Percentiles rank a stretch among this genome's conserved stretches.
Conservation (phyloP, 1,284 basidiomycete species). For the Trichosporon sp. region DNA sequence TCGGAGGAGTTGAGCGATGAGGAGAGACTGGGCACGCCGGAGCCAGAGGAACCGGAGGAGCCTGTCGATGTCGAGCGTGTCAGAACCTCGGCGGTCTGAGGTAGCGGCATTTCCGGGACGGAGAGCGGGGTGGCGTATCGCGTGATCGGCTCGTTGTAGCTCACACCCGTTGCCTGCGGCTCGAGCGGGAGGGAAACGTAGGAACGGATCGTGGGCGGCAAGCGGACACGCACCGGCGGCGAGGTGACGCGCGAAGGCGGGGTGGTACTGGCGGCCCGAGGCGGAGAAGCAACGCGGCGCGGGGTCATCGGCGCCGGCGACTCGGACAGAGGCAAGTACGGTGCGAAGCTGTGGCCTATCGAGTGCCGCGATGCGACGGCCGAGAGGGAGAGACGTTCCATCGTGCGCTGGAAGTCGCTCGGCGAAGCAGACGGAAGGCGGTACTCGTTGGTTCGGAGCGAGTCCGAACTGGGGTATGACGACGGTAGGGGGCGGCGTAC, state of each 20-base stretch:
- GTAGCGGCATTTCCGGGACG: neutral
- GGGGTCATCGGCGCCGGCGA: no score
- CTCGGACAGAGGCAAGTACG: neutral
- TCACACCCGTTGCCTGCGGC: neutral
- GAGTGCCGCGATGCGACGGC: neutral
- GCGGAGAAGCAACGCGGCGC: no score
- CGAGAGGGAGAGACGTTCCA: neutral
- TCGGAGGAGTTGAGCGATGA: slow-evolving; percentile 4
- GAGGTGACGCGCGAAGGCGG: no score
- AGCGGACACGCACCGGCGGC: neutral
- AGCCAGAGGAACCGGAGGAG: neutral
- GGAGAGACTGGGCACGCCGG: neutral
- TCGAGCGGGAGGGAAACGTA: neutral
- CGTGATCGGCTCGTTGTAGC: neutral
- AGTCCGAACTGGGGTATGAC: neutral
- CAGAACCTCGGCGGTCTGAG: neutral
- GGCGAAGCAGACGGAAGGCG: neutral
- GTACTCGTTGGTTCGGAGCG: neutral
- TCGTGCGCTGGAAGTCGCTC: neutral
- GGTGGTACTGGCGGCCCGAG: no score
- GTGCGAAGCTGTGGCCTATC: neutral
- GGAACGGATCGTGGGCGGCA: neutral
- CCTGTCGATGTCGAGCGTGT: neutral
- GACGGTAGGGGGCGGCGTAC: neutral
- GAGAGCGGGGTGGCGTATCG: neutral